phyloP scores from a whole-genome alignment of 2,329 filamentous ascomycete genomes.

The Colletotrichum liaoningense region DNA sequence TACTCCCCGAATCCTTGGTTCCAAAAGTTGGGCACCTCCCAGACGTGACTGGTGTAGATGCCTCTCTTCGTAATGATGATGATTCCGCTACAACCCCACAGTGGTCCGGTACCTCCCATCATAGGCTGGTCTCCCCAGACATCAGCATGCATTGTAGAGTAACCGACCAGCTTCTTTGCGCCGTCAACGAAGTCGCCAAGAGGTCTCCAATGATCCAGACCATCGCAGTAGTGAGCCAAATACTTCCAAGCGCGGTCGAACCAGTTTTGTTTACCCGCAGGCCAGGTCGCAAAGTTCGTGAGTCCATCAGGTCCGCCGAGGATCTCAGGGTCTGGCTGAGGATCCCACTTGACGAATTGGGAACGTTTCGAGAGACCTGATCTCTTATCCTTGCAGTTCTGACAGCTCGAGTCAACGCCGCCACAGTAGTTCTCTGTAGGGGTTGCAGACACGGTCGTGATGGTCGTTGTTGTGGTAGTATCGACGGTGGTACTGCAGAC shows the following conservation, averaged over 20 bases:
- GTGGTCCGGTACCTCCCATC: slow-evolving; percentile 16
- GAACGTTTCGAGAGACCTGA: not conserved
- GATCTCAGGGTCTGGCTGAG: not conserved
- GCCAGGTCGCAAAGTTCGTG: not conserved
- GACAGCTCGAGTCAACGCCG: not conserved
- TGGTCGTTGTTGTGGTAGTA: slow-evolving; percentile 14
- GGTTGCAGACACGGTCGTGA: not conserved
- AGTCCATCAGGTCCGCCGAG: not conserved
- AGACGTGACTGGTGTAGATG: slow-evolving; percentile 28
- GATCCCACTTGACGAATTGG: not conserved
- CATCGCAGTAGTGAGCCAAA: slow-evolving; percentile 35
- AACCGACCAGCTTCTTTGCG: not conserved
- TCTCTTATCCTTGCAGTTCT: not conserved
- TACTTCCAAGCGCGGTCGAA: slow-evolving; percentile 53
- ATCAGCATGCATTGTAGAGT: slow-evolving; percentile 20
- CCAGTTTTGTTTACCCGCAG: slow-evolving; percentile 40
- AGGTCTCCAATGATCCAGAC: not conserved
- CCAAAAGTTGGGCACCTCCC: slow-evolving; percentile 27
- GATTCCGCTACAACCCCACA: slow-evolving; percentile 32
- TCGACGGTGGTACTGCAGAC: slow-evolving; percentile 20
- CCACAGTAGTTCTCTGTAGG: slow-evolving; percentile 3
- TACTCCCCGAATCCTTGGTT: not conserved
- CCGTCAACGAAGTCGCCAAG: not conserved
- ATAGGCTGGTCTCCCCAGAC: not conserved
- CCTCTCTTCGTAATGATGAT: slow-evolving; percentile 19